These are phyloP conservation scores for Trametes punicea DNA, from an alignment of 768 basidiomycete genomes.

Conservation along the genomic window DNA sequence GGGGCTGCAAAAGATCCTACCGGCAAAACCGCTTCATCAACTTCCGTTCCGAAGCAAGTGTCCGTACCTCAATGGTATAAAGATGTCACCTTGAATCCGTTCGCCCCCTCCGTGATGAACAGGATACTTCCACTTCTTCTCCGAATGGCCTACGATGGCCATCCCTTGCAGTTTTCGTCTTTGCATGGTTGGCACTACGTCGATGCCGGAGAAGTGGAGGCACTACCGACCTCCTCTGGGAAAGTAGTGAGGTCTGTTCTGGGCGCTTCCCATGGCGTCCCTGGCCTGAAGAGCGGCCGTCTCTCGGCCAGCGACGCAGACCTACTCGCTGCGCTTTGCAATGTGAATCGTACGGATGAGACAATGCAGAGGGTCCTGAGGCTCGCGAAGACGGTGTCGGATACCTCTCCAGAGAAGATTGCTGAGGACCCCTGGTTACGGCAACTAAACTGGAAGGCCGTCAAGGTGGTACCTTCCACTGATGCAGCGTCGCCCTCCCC, in stretches of 20 bases:
- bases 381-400: slow-evolving; percentile 37
- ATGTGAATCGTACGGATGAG: slow-evolving; percentile 37
- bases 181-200: slow-evolving; percentile 70
- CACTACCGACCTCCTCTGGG: slow-evolving; percentile 43
- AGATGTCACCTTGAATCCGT: slow-evolving; percentile 43
- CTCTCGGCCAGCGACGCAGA: slow-evolving; percentile 41
- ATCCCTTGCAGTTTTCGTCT: slow-evolving; percentile 53
- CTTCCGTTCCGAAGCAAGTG: too few species aligned
- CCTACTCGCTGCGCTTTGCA: slow-evolving; percentile 46
- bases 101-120: slow-evolving; percentile 41
- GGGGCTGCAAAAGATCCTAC: too few species aligned
- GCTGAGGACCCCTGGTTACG: slow-evolving; percentile 51
- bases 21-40: too few species aligned
- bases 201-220: slow-evolving; percentile 31
- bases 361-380: slow-evolving; percentile 36
- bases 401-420: slow-evolving; percentile 20
- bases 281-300: slow-evolving; percentile 40
- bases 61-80: slow-evolving; percentile 55
- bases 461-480: slow-evolving; percentile 3
- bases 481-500: neutral
- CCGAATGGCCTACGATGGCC: slow-evolving; percentile 53
- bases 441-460: slow-evolving; percentile 66
- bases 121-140: slow-evolving; percentile 68
- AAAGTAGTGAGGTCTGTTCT: slow-evolving; percentile 47
- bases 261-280: slow-evolving; percentile 43